Percentiles rank a stretch among this genome's conserved stretches.
Evolutionary conservation across 2,329 filamentous ascomycete genomes (phyloP).

Genomic region (Fusarium metavorans): DNA sequence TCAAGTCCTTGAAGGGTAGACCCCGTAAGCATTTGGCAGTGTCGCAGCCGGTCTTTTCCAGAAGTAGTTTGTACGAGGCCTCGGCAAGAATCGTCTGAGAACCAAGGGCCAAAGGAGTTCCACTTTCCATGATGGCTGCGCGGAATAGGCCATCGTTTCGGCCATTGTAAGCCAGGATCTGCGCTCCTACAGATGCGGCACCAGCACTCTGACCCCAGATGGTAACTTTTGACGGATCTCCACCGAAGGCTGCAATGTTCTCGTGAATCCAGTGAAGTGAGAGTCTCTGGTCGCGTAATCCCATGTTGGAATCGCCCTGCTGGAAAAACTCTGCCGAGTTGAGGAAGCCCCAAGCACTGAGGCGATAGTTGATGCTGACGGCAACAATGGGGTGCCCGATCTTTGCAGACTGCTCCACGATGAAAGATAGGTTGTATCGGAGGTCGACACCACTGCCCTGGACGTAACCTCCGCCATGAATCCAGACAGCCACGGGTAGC

Average conservation of each 20-base stretch:
- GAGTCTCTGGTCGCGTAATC: slow-evolving; percentile 61
- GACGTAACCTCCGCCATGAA: slow-evolving; percentile 52
- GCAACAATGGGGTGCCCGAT: slow-evolving; percentile 51
- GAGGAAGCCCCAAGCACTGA: slow-evolving; percentile 59
- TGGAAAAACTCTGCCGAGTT: slow-evolving; percentile 54
- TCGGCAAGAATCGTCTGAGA: slow-evolving; percentile 10
- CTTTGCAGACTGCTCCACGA: slow-evolving; percentile 58
- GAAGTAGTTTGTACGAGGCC: background rate
- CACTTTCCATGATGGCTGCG: slow-evolving; percentile 22
- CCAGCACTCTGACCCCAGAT: slow-evolving; percentile 49
- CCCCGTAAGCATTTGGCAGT: slow-evolving; percentile 6
- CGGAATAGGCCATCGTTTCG: slow-evolving; percentile 26
- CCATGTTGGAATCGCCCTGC: slow-evolving; percentile 59
- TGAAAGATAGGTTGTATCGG: slow-evolving; percentile 70
- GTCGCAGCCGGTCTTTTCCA: slow-evolving; percentile 12
- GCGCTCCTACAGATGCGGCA: slow-evolving; percentile 16
- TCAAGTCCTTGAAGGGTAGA: slow-evolving; percentile 3
- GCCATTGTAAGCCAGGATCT: slow-evolving; percentile 26
- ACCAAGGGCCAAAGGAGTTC: slow-evolving; percentile 1
- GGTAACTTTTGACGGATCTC: slow-evolving; percentile 58
- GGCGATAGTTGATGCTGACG: slow-evolving; percentile 38
- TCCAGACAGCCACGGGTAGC: slow-evolving; percentile 33
- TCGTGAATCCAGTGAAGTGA: slow-evolving; percentile 62
- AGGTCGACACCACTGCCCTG: slow-evolving; percentile 56
- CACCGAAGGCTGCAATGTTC: slow-evolving; percentile 60